A percentile compares a stretch with the other conserved stretches of the same genome.
Evolutionary conservation across 352 stramenopile genomes (phyloP).

Genomic region (Globisporangium acanthophoron): DNA sequence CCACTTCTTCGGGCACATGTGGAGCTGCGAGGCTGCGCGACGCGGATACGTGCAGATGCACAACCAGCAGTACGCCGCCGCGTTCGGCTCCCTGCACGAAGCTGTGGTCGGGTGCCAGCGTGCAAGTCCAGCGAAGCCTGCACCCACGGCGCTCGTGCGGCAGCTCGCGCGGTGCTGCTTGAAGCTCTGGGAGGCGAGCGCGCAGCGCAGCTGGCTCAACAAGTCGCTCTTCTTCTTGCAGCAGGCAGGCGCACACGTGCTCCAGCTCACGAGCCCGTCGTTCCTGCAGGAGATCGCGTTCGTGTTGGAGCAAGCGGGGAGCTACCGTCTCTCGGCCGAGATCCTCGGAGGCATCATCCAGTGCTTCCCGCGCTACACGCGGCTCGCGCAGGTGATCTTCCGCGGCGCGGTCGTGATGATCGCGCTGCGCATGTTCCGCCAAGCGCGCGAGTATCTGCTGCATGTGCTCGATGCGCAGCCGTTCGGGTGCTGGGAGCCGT

Average conservation of each 20-base stretch:
- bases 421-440: slow-evolving; percentile 47
- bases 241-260: slow-evolving; percentile 33
- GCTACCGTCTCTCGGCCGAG: slow-evolving; percentile 40
- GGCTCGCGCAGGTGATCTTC: slow-evolving; percentile 55
- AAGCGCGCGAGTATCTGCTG: slow-evolving; percentile 64
- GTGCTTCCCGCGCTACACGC: slow-evolving; percentile 52
- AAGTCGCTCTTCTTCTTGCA: slow-evolving; percentile 49
- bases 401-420: slow-evolving; percentile 58
- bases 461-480: slow-evolving; percentile 48
- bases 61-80: slow-evolving; percentile 29
- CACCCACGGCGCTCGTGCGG: slow-evolving; percentile 23
- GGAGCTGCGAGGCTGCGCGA: slow-evolving; percentile 31
- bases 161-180: slow-evolving; percentile 42
- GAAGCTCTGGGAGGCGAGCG: slow-evolving; percentile 26
- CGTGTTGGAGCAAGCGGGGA: slow-evolving; percentile 34
- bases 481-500: slow-evolving; percentile 33
- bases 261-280: slow-evolving; percentile 37
- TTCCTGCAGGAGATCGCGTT: slow-evolving; percentile 61
- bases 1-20: slow-evolving; percentile 33
- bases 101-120: slow-evolving; percentile 23
- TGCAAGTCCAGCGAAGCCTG: slow-evolving; percentile 6
- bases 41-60: slow-evolving; percentile 42
- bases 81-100: slow-evolving; percentile 20
- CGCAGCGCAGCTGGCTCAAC: slow-evolving; percentile 26
- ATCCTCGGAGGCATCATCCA: slow-evolving; percentile 47